Evolutionary conservation across 805 yeast species (phyloP), one percentile per base, ranked within the genome.

Genomic region (Wickerhamomyces bovis): DNA sequence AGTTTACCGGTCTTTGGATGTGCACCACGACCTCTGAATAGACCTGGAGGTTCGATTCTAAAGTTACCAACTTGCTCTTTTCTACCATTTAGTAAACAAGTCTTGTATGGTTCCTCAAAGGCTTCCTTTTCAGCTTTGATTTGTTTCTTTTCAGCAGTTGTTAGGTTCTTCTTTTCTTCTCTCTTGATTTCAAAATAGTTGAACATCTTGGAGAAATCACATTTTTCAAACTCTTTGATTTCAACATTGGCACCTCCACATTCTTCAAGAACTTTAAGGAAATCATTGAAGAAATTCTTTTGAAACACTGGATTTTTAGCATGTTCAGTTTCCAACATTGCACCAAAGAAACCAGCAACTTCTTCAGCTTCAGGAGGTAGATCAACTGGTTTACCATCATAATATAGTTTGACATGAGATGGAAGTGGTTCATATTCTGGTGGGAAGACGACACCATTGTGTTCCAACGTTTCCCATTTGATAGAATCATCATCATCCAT

Each of bases 1-100:
- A 89, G 68, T 62, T 84, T 87, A 39, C 99, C 99, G 1, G 97
- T 90, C 64, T 86, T 89, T 16, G 98, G 98, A 64, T 90, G 98
- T 0, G 92, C 89, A 60, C 97, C 98, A 65, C 98, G 85, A 39
- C 98, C 99, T 65, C 97, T 76, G 63, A 90, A 92, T 46, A 92
- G 70, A 2, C 96, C 97, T 0, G 99, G 98, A 28, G 98, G 98
- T 72, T 92, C 99, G 42, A 92, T 83, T 60, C 92, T 74, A 65
- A 92, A 92, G 63, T 92, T 92, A 21, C 97, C 97, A 26, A 92
- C 95, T 57, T 83, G 90, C 60, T 92, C 97, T 58, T 78, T 84
- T 55, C 96, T 77, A 16, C 97, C 97, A 62, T 92, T 88, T 42
- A 92, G 69, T 30, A 76, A 62, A 69, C 98, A 92, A 22, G 76